Evolutionary conservation across 495 filamentous ascomycete species (phyloP).

Genomic region (Trypethelium eluteriae): DNA sequence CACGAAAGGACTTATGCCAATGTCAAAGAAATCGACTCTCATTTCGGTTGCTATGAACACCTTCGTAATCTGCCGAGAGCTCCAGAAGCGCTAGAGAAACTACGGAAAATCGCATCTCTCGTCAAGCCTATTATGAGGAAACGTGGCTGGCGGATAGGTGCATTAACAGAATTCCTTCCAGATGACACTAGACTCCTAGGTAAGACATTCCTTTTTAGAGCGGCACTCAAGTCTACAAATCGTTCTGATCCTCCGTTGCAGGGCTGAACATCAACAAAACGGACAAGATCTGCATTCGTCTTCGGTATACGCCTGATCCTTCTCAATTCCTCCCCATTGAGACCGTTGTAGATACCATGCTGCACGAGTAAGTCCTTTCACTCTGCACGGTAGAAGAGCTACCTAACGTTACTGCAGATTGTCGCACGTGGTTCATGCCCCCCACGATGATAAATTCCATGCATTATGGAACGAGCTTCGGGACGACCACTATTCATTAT

Average conservation of each 20-base stretch:
- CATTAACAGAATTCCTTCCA: conserved; percentile 81
- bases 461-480: conserved; percentile 81
- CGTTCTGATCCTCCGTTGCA: conserved; percentile 23
- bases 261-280: conserved; percentile 71
- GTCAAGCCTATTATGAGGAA: conserved; percentile 96
- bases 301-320: conserved; percentile 70
- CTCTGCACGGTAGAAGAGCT: background rate
- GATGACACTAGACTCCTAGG: conserved; percentile 66
- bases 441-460: conserved; percentile 77
- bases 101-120: conserved; percentile 77
- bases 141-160: conserved; percentile 68
- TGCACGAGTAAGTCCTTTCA: conserved; percentile 64
- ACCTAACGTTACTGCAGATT: conserved; percentile 40
- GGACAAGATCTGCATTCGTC: conserved; percentile 71
- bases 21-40: conserved; percentile 47
- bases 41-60: conserved; percentile 73
- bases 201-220: conserved; percentile 22
- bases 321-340: conserved; percentile 75
- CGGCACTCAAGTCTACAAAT: background rate
- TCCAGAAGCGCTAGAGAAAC: conserved; percentile 69
- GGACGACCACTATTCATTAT: conserved; percentile 69
- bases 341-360: conserved; percentile 79
- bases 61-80: conserved; percentile 62
- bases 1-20: conserved; percentile 13
- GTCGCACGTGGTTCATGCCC: conserved; percentile 75